Base-by-base conservation (phyloP, 495 filamentous ascomycete genomes). In the Poronia punctata region DNA sequence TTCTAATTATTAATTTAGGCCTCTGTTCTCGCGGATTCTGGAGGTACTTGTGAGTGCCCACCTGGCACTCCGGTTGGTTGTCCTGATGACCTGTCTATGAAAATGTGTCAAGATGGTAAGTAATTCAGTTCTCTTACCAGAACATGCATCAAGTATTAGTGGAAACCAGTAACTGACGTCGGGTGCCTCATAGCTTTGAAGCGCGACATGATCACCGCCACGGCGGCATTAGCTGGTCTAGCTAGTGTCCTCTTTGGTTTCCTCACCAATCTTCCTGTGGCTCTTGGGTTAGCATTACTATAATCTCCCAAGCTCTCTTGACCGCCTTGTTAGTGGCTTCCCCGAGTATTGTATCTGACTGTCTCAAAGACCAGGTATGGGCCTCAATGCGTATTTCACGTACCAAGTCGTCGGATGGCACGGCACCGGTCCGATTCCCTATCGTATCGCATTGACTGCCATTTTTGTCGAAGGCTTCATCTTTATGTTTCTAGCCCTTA, bases 371-470 rank as follows among this genome's bases (percentile, higher is more conserved):
- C 85, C 86, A 14, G 85, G 85, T 10, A 88, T 89, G 85, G 82
- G 82, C 15, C 60, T 86, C 29, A 90, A 90, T 50, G 84, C 84
- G 3, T 90, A 88, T 52, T 89, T 90, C 48, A 79, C 85, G n/a
- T 90, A 83, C 57, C 84, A 85, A 38, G 85, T 90, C 19, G 84
- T 90, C 18, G 85, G 85, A 11, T 71, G 68, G 43, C 81, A 84
- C 45, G 85, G 84, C 7, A 63, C 60, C 1, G 84, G 84, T 3
- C 53, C 74, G 30, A 72, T 89, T 30, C 69, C 80, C 0, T 90
- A 87, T 51, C 60, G 64, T 11, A 61, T 86, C 4, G 85, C 85
- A 8, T 67, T 88, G 31, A 87, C 82, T n/a, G 85, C 85, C 4
- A 82, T 89, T 31, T 90, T 90, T 51, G 74, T 88, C 3, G 85